Percentiles rank a stretch among this genome's conserved stretches.
These are phyloP conservation scores for Stachybotrys chartarum DNA, from an alignment of 2,329 filamentous ascomycete species.

Conservation along the genomic window DNA sequence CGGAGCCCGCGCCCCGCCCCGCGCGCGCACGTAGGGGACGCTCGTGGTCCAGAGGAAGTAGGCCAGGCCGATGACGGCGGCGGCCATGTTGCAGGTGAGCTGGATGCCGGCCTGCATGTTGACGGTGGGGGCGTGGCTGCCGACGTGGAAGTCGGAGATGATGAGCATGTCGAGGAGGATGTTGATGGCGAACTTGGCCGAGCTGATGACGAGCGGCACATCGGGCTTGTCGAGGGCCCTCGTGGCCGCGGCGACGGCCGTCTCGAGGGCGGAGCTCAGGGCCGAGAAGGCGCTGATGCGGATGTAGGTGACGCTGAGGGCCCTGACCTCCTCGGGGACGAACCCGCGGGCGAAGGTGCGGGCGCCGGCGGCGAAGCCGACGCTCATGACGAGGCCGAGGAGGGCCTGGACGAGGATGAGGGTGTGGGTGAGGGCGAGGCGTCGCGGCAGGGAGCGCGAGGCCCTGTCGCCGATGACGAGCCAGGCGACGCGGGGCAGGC, in stretches of 20 bases:
- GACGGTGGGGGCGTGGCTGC: slow-evolving; percentile 43
- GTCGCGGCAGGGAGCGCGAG: slow-evolving; percentile 39
- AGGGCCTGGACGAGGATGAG: slow-evolving; percentile 52
- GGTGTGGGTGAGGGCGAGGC: slow-evolving; percentile 55
- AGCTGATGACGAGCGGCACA: slow-evolving; percentile 59
- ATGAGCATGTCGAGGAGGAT: slow-evolving; percentile 61
- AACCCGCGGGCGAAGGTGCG: slow-evolving; percentile 51
- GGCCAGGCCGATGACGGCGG: slow-evolving; percentile 45
- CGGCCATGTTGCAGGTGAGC: slow-evolving; percentile 50
- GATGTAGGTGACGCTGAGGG: slow-evolving; percentile 54
- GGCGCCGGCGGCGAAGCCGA: slow-evolving; percentile 49
- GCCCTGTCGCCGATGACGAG: slow-evolving; percentile 59
- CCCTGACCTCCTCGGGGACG: slow-evolving; percentile 52
- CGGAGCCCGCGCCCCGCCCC: slow-evolving; percentile 4
- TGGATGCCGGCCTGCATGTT: slow-evolving; percentile 59
- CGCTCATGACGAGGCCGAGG: slow-evolving; percentile 51
- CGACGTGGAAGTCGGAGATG: slow-evolving; percentile 59
- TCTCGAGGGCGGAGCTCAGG: slow-evolving; percentile 55
- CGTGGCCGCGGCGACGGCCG: slow-evolving; percentile 53
- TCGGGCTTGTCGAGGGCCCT: slow-evolving; percentile 63
- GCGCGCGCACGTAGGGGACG: slow-evolving; percentile 7
- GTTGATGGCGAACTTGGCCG: slow-evolving; percentile 56
- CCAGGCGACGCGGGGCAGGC: slow-evolving; percentile 61
- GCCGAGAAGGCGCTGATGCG: slow-evolving; percentile 57
- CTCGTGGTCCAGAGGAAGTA: slow-evolving; percentile 50